Evolutionary conservation across 2,329 filamentous ascomycete species (phyloP), one percentile per base, ranked within the genome.

Genomic region (Talaromyces sp.): DNA sequence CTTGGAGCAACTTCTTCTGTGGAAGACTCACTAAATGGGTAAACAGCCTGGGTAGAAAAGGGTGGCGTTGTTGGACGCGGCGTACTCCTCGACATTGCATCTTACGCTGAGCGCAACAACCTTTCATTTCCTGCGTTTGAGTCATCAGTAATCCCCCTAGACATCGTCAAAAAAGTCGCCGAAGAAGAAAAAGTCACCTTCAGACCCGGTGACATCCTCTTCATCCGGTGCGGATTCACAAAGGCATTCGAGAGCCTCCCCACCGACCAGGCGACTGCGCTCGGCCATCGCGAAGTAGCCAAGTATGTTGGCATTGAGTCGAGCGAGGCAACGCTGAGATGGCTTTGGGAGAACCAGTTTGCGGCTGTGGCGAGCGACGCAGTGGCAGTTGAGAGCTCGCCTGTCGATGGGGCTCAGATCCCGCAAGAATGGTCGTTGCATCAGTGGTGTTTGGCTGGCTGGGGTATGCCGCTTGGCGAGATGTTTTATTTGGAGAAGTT

Each of bases 211-310:
- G 85, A 87, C 62, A 83, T 87, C 32, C 74, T 87, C 49, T 78
- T 87, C 64, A 75, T 86, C 51, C 79, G 84, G 27, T 80, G 80
- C 0, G 84, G 84, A 9, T 85, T 81, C 72, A 78, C 77, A 0
- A 72, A 76, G 17, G 78, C 72, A 4, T 80, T 83, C 67, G 70
- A 78, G 5, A 67, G 68, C 8, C 69, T 78, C 2, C 66, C 73
- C 1, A 64, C 68, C 0, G 73, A 75, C 6, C 72, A 81, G 52
- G 62, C 54, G 7, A 49, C 56, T 53, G 62, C 62, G 2, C 55
- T 63, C 1, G 58, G 55, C 30, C 60, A 65, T 28, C 68, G 69
- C 8, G 27, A 65, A 36, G 62, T 61, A 6, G 65, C 67, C 0
- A 65, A 68, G 39, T 70, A 70, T 30, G 72, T 67, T 52, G 73